These are phyloP conservation scores for Fusarium continuum DNA, from an alignment of 2,329 filamentous ascomycete genomes.

Conservation along the genomic window DNA sequence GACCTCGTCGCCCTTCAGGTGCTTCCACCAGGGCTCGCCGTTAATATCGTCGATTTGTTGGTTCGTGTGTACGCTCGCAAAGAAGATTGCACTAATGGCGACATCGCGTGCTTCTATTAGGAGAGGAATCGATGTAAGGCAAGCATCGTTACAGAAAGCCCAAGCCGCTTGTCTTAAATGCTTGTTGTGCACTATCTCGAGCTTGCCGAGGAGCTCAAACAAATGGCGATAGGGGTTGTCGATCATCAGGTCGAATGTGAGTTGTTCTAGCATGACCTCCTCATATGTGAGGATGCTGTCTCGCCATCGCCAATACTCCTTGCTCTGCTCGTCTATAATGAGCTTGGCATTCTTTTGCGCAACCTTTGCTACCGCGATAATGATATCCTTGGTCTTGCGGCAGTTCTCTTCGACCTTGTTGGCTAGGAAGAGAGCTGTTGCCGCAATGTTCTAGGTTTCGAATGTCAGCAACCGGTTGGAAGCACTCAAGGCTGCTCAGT, in stretches of 20 bases:
- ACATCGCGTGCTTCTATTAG: slow-evolving; percentile 82
- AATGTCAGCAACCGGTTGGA: slow-evolving; percentile 21
- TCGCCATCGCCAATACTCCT: slow-evolving; percentile 98
- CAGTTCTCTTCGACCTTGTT: slow-evolving; percentile 98
- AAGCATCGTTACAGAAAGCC: slow-evolving; percentile 93
- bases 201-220: slow-evolving; percentile 79
- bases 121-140: slow-evolving; percentile 84
- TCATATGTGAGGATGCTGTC: slow-evolving; percentile 94
- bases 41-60: slow-evolving; percentile 80
- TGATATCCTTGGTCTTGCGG: slow-evolving; percentile 92
- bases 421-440: slow-evolving; percentile 89
- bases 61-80: slow-evolving; percentile 78
- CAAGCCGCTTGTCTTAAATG: slow-evolving; percentile 84
- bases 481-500: background rate
- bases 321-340: slow-evolving; percentile 93
- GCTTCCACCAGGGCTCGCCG: slow-evolving; percentile 88
- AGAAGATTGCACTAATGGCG: slow-evolving; percentile 86
- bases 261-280: slow-evolving; percentile 87
- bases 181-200: slow-evolving; percentile 82
- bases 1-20: slow-evolving; percentile 74
- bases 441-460: slow-evolving; percentile 75
- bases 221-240: slow-evolving; percentile 88
- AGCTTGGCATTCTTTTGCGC: slow-evolving; percentile 94
- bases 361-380: slow-evolving; percentile 91
- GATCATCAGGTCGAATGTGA: slow-evolving; percentile 94